Evolutionary conservation across 1,139 yeast species (phyloP).

Genomic region (Eremothecium coryli): DNA sequence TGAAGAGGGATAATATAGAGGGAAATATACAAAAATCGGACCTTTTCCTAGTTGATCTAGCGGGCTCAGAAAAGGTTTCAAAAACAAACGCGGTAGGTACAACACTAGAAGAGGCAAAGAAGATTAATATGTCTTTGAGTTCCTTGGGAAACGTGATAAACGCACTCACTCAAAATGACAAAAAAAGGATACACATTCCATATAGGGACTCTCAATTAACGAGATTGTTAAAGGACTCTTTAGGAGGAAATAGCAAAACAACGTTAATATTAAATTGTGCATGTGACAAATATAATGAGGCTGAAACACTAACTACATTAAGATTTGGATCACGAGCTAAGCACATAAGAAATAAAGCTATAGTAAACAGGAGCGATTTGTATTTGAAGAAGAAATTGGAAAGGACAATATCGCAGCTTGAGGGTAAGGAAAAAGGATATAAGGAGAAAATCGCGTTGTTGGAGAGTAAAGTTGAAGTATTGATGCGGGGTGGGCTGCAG

Average conservation of each 20-base stretch:
- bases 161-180: constrained; percentile 51
- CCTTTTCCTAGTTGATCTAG: constrained; percentile 73
- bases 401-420: constrained; percentile 39
- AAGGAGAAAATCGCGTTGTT: constrained; percentile 39
- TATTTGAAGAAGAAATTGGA: constrained; percentile 48
- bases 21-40: constrained; percentile 16
- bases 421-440: constrained; percentile 39
- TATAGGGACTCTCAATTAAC: constrained; percentile 81
- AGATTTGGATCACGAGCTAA: constrained; percentile 78
- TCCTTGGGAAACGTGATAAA: constrained; percentile 76
- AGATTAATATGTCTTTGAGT: constrained; percentile 69
- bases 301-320: constrained; percentile 68
- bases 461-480: constrained; percentile 41
- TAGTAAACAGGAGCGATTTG: constrained; percentile 53
- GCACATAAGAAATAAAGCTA: constrained; percentile 57
- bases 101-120: constrained; percentile 73
- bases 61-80: constrained; percentile 83
- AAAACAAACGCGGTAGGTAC: constrained; percentile 75
- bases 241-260: constrained; percentile 84
- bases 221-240: constrained; percentile 69
- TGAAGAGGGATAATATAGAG: constrained; percentile 46
- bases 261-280: constrained; percentile 73
- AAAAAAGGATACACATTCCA: constrained; percentile 50
- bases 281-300: constrained; percentile 50
- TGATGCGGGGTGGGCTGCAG: constrained; percentile 38